Conservation (phyloP, 2,329 filamentous ascomycete genomes). For the Sclerotinia minor region DNA sequence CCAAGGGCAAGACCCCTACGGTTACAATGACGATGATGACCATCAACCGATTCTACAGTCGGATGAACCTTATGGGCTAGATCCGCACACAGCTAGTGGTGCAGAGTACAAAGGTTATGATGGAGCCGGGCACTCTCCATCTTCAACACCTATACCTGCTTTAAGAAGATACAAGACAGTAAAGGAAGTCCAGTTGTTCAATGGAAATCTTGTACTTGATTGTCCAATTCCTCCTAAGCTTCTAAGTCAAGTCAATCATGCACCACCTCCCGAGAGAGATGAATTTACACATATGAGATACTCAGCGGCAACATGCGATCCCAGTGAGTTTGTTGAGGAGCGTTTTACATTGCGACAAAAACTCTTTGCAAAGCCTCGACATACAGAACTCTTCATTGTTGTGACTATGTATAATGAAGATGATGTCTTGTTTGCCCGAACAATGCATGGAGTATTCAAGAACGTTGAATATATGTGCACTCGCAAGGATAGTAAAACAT, state of each 20-base stretch:
- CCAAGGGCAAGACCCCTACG: slow-evolving; percentile 33
- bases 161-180: slow-evolving; percentile 97
- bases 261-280: slow-evolving; percentile 69
- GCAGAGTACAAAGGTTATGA: slow-evolving; percentile 49
- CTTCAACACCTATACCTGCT: slow-evolving; percentile 55
- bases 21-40: slow-evolving; percentile 64
- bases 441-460: slow-evolving; percentile 98
- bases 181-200: slow-evolving; percentile 95
- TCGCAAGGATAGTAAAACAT: slow-evolving; percentile 86
- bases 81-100: slow-evolving; percentile 49
- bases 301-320: slow-evolving; percentile 91
- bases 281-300: slow-evolving; percentile 93
- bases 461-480: slow-evolving; percentile 97
- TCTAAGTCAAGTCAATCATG: slow-evolving; percentile 54
- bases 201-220: slow-evolving; percentile 94
- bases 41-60: slow-evolving; percentile 71
- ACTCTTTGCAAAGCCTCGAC: slow-evolving; percentile 77
- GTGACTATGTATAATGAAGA: slow-evolving; percentile 99
- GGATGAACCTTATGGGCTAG: slow-evolving; percentile 55
- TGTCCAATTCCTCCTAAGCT: slow-evolving; percentile 90
- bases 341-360: slow-evolving; percentile 93
- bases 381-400: slow-evolving; percentile 95
- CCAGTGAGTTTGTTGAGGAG: slow-evolving; percentile 83
- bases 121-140: slow-evolving; percentile 44
- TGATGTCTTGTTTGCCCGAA: slow-evolving; percentile 92